Evolutionary conservation across 176 grass and related monocot genomes (phyloP), one percentile per base, ranked within the genome.

Genomic region (Triticum turgidum): DNA sequence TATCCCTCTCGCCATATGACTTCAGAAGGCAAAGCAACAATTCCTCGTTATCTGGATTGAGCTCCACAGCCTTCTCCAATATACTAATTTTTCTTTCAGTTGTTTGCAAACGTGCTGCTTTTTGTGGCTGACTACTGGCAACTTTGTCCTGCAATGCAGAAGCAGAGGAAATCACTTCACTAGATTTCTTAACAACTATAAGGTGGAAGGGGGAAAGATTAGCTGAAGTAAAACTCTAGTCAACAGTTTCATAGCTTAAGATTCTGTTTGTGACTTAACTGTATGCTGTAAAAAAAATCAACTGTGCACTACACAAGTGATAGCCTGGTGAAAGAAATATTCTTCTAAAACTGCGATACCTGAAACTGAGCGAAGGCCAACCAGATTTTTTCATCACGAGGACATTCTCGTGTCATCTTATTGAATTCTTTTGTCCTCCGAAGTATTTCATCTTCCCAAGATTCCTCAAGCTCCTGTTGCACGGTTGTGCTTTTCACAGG

Each of bases 391-490:
- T 92, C 96, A 89, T 98, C 90, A 9, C 95, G 81, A 38, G 96
- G 96, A 73, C 5, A 79, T 79, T 98, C 96, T 38, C 96, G 88
- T 85, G 96, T 91, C 88, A 87, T 92, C 86, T 86, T 98, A 81
- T 98, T 98, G 75, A 98, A 95, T 73, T 98, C 96, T 78, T 68
- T 89, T 78, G 96, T 98, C 89, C 74, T 91, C 24, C 77, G 76
- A 86, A 98, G 91, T 83, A 98, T 62, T 91, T 98, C 96, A 88
- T 98, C 96, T 86, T 95, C 93, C 96, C 96, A 98, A 42, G 96
- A 98, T 83, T 95, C 96, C 84, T 98, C 93, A 62, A 91, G 47
- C 39, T 94, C 90, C 11, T 83, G 88, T 80, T 83, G 80, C 52
- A 18, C 72, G n/a, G 71, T 78, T 10, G 59, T 72, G 77, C 29